Percentiles rank a stretch among this genome's conserved stretches.
phyloP scores from a whole-genome alignment of 441 rosid genomes.

The Adansonia gregorii region DNA sequence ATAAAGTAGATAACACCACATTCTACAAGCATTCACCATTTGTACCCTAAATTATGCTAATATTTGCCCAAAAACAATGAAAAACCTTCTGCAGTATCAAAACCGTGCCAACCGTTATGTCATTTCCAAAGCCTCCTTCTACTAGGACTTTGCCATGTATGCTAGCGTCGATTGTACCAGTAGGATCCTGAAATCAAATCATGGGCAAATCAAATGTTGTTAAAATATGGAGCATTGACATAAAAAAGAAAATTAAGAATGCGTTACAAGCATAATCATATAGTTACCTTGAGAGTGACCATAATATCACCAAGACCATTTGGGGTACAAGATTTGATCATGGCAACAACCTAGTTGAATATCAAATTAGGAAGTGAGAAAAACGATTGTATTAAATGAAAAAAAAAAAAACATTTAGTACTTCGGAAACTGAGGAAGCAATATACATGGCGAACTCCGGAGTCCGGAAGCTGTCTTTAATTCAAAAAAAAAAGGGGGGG shows the following conservation, averaged over 20 bases:
- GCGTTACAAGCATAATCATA: conserved; percentile 4
- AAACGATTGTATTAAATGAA: conserved; percentile 6
- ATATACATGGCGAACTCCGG: background rate
- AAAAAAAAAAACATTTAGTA: background rate
- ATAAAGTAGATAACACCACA: background rate
- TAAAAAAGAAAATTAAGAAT: background rate
- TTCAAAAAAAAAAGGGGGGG: background rate
- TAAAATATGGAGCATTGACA: background rate
- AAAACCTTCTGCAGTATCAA: conserved; percentile 73
- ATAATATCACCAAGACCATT: conserved; percentile 84
- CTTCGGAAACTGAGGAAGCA: background rate
- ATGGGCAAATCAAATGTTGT: background rate
- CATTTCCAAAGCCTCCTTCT: conserved; percentile 60
- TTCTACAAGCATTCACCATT: conserved; percentile 6
- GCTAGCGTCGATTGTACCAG: conserved; percentile 71
- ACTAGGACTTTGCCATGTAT: conserved; percentile 63
- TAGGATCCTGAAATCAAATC: conserved; percentile 68
- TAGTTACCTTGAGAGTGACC: conserved; percentile 80
- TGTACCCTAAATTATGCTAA: background rate
- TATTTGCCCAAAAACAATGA: conserved; percentile 12
- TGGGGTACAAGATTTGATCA: conserved; percentile 67
- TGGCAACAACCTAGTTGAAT: conserved; percentile 58
- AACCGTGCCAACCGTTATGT: conserved; percentile 71
- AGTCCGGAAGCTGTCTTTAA: background rate
- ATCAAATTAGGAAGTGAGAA: background rate